phyloP scores from a whole-genome alignment of 345 rosid genomes.

The Excoecaria cochinchinensis region DNA sequence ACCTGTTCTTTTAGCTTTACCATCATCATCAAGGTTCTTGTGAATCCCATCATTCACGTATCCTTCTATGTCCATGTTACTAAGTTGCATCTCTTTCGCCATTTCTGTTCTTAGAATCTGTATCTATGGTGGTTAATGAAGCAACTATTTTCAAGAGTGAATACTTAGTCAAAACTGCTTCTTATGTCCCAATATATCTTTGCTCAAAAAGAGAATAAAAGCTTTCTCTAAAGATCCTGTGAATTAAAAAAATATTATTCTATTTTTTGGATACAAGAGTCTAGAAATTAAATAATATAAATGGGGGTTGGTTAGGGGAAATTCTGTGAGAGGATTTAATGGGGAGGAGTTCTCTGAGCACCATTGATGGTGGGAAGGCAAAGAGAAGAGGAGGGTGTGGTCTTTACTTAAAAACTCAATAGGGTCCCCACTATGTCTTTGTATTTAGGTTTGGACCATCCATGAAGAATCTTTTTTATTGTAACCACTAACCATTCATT shows the following conservation, averaged over 20 bases:
- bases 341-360: not conserved
- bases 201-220: not conserved
- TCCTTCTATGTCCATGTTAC: constrained; percentile 35
- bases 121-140: not conserved
- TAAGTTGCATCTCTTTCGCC: constrained; percentile 37
- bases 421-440: constrained; percentile 11
- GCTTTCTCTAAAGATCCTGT: too few species aligned
- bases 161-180: not conserved
- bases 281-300: not conserved
- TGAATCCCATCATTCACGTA: constrained; percentile 24
- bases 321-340: not conserved
- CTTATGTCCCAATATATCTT: not conserved
- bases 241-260: too few species aligned
- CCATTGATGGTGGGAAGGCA: constrained; percentile 9
- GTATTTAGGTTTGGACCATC: constrained; percentile 9
- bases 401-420: not conserved
- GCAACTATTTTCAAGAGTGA: not conserved
- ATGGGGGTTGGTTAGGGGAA: not conserved
- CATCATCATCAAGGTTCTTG: constrained; percentile 72
- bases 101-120: constrained; percentile 2
- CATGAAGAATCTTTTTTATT: constrained; percentile 4
- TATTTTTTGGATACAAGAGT: too few species aligned
- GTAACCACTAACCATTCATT: not conserved
- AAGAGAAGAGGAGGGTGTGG: not conserved
- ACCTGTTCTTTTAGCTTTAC: constrained; percentile 70